A percentile compares a stretch with the other conserved stretches of the same genome.
These are phyloP conservation scores for Chytriomyces sp. DNA, from an alignment of 192 early-diverging fungal genomes.

Conservation along the genomic window DNA sequence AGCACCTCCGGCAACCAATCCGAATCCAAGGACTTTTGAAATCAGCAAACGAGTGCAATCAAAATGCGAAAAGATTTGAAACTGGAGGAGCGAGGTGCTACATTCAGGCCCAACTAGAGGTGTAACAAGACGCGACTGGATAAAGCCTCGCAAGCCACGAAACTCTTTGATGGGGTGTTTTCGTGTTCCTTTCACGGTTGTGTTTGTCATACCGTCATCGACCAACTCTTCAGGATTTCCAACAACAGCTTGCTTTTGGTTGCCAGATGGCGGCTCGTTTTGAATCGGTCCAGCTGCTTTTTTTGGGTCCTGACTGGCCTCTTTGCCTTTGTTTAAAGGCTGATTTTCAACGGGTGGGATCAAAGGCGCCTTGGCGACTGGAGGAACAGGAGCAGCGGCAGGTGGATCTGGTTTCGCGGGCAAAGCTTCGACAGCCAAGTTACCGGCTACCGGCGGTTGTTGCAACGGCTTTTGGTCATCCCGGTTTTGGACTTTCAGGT, in stretches of 20 bases:
- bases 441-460: neutral
- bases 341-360: neutral
- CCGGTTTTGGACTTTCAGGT: neutral
- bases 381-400: neutral
- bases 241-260: neutral
- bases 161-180: constrained; percentile 26
- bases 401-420: neutral
- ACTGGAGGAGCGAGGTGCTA: constrained; percentile 70
- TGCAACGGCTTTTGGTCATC: neutral
- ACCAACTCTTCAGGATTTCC: neutral
- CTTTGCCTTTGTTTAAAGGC: neutral
- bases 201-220: constrained; percentile 6
- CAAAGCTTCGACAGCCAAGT: too few species aligned
- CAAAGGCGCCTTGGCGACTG: neutral
- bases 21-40: constrained; percentile 90
- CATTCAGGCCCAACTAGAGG: constrained; percentile 85
- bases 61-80: constrained; percentile 67
- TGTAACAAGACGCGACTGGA: constrained; percentile 39
- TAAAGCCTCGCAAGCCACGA: constrained; percentile 28
- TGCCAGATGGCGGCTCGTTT: neutral
- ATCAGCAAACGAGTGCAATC: constrained; percentile 86
- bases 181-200: constrained; percentile 8
- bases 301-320: neutral
- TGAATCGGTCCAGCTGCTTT: neutral
- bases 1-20: constrained; percentile 92